phyloP scores from a whole-genome alignment of 331 rosid genomes.

The Malus hybrid region DNA sequence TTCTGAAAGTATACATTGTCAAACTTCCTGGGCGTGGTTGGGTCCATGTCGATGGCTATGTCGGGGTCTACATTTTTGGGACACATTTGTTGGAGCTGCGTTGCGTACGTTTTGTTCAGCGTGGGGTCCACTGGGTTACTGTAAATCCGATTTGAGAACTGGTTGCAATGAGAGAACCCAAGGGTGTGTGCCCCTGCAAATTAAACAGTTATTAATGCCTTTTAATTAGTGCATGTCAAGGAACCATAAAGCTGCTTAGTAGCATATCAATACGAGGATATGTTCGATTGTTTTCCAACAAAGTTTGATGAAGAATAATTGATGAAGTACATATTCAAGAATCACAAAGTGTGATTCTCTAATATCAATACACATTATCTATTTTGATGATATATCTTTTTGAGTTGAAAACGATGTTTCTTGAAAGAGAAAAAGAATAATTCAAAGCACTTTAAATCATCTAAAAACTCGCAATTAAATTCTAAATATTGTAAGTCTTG shows the following conservation, averaged over 20 bases:
- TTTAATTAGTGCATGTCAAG: neutral
- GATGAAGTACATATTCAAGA: too few species aligned
- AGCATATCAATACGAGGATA: neutral
- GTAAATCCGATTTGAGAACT: slow-evolving; percentile 47
- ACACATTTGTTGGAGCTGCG: slow-evolving; percentile 48
- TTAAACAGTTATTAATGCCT: neutral
- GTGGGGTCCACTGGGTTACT: slow-evolving; percentile 49
- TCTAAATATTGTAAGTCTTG: too few species aligned
- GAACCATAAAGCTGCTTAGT: neutral
- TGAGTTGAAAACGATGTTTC: too few species aligned
- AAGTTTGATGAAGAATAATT: too few species aligned
- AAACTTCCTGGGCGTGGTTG: slow-evolving; percentile 51
- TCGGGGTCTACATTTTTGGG: slow-evolving; percentile 63
- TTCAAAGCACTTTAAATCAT: too few species aligned
- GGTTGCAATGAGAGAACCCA: slow-evolving; percentile 81
- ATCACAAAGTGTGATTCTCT: too few species aligned
- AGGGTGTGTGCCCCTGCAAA: slow-evolving; percentile 76
- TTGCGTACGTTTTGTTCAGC: slow-evolving; percentile 30
- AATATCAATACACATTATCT: too few species aligned
- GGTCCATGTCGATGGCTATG: slow-evolving; percentile 91
- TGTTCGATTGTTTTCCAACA: too few species aligned
- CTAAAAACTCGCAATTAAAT: too few species aligned
- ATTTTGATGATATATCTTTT: too few species aligned
- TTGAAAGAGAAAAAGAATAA: too few species aligned
- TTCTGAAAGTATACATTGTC: slow-evolving; percentile 69